These are phyloP conservation scores for Avena eriantha DNA, from an alignment of 176 grass and related monocot species.

Conservation along the genomic window DNA sequence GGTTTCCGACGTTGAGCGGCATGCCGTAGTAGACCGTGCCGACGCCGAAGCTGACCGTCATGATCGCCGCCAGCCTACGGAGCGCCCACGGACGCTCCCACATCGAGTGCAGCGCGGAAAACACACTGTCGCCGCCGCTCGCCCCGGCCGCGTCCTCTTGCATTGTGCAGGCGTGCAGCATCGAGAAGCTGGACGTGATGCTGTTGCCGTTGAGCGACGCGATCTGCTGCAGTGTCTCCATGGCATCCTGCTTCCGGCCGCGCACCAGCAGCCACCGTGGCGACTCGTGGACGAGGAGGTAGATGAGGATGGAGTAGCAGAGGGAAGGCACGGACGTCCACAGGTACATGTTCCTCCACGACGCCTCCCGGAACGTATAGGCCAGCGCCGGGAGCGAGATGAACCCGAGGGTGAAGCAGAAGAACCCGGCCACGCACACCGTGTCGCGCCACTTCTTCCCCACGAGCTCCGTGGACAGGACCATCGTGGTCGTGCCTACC, in stretches of 20 bases:
- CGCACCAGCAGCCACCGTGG: slow-evolving; percentile 93
- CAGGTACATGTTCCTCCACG: slow-evolving; percentile 77
- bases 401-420: slow-evolving; percentile 84
- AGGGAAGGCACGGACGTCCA: slow-evolving; percentile 74
- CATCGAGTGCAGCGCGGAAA: slow-evolving; percentile 58
- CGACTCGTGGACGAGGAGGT: slow-evolving; percentile 71
- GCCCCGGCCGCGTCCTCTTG: neutral
- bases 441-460: slow-evolving; percentile 77
- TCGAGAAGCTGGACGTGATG: slow-evolving; percentile 82
- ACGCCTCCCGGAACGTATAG: slow-evolving; percentile 54
- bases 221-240: slow-evolving; percentile 64
- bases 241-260: slow-evolving; percentile 76
- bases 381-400: slow-evolving; percentile 81
- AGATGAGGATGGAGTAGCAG: slow-evolving; percentile 62
- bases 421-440: slow-evolving; percentile 69
- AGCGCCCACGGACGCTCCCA: slow-evolving; percentile 73
- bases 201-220: slow-evolving; percentile 50
- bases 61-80: slow-evolving; percentile 66
- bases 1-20: slow-evolving; percentile 88
- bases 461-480: slow-evolving; percentile 85
- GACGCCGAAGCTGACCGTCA: slow-evolving; percentile 67
- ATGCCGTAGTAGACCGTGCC: slow-evolving; percentile 91
- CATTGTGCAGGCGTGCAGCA: slow-evolving; percentile 54
- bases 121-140: slow-evolving; percentile 14
- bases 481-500: slow-evolving; percentile 66